Evolutionary conservation across 73 alveolate species (phyloP).

Genomic region (Effrenium voratum): DNA sequence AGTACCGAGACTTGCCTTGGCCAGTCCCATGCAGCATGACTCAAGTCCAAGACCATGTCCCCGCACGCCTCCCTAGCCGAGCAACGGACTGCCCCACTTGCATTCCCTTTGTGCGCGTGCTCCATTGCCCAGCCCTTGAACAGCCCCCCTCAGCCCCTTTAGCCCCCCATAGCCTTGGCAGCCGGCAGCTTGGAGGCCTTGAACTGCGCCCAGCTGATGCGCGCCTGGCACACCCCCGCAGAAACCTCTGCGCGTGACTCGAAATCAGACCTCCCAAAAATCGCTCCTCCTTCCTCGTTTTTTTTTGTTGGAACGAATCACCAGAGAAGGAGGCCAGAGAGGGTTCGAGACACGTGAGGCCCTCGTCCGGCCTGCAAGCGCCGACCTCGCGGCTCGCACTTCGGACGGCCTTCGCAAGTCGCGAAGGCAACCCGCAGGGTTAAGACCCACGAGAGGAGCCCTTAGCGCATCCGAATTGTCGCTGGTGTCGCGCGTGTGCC

Average conservation of each 20-base stretch:
- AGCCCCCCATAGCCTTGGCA: slow-evolving; percentile 16
- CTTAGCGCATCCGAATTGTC: no score
- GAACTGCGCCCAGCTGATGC: slow-evolving; percentile 75
- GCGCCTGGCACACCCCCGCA: background rate
- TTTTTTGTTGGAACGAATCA: background rate
- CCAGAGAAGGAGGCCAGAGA: background rate
- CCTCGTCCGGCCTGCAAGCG: background rate
- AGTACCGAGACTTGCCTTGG: background rate
- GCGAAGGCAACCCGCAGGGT: no score
- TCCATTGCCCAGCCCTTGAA: background rate
- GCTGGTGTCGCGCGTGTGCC: no score
- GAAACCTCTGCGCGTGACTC: background rate
- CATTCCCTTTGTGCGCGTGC: background rate
- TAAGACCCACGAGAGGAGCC: no score
- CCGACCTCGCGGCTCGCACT: background rate
- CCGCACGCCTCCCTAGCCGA: background rate
- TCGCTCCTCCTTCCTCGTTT: background rate
- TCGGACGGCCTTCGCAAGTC: no score
- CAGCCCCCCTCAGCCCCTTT: background rate
- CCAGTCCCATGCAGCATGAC: background rate
- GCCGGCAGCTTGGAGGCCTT: slow-evolving; percentile 49
- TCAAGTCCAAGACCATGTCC: background rate
- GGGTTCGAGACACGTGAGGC: background rate
- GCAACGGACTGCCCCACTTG: background rate
- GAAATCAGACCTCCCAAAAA: no score